Conservation (phyloP, 2,329 filamentous ascomycete species). For the Cyphellophora attinorum region DNA sequence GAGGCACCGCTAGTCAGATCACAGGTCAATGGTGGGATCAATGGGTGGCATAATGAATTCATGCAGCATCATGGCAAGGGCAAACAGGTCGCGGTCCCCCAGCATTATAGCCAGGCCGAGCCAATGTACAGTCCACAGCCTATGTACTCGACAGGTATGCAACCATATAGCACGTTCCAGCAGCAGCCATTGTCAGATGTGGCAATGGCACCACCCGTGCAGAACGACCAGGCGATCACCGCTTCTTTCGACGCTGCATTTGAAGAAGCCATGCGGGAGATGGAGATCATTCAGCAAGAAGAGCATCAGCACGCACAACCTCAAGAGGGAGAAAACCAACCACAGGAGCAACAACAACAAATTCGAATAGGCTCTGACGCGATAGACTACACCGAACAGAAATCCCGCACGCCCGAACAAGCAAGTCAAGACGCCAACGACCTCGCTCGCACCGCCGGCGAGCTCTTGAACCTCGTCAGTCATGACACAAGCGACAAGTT, state of each 20-base stretch:
- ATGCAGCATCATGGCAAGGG: constrained; percentile 26
- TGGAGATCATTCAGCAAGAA: constrained; percentile 6
- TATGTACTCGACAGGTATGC: no score
- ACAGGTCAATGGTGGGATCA: no score
- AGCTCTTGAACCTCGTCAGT: constrained; percentile 59
- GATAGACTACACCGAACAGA: constrained; percentile 23
- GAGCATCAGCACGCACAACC: constrained; percentile 1
- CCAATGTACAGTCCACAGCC: no score
- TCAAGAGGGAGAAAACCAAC: background rate
- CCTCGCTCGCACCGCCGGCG: constrained; percentile 60
- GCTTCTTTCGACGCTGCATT: constrained; percentile 17
- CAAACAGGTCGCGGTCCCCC: constrained; percentile 6
- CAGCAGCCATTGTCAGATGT: constrained; percentile 19
- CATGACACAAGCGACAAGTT: constrained; percentile 66
- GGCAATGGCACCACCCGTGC: constrained; percentile 5
- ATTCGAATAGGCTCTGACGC: constrained; percentile 34
- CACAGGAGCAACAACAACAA: constrained; percentile 1
- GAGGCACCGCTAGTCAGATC: constrained; percentile 25
- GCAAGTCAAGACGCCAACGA: constrained; percentile 50
- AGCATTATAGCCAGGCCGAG: no score
- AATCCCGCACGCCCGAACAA: constrained; percentile 13
- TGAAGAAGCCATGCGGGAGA: constrained; percentile 13
- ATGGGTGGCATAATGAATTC: constrained; percentile 55
- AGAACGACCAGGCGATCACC: constrained; percentile 11
- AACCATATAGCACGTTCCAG: constrained; percentile 1